phyloP scores from a whole-genome alignment of 805 yeast species.

The Suhomyces kilbournensis region DNA sequence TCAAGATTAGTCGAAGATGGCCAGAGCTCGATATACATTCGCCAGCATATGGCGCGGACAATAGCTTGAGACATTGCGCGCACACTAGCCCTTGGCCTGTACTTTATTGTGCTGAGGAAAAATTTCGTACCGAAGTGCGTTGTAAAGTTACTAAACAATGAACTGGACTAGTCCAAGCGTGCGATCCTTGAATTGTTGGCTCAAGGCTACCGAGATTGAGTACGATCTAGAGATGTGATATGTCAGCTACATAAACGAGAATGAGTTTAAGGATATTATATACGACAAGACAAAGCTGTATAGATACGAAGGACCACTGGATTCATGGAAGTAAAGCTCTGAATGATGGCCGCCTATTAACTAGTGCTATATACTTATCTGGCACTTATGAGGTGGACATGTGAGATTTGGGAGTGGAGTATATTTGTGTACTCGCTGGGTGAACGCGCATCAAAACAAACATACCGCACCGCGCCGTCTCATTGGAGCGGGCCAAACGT shows the following conservation, averaged over 20 bases:
- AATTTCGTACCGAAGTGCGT: neutral
- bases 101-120: neutral
- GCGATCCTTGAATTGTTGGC: neutral
- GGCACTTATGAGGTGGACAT: neutral
- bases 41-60: neutral
- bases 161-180: neutral
- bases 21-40: neutral
- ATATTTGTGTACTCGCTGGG: neutral
- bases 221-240: neutral
- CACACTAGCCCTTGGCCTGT: neutral
- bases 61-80: neutral
- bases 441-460: neutral
- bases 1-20: neutral
- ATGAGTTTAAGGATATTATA: neutral
- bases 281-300: neutral
- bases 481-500: slow-evolving; percentile 47
- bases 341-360: neutral
- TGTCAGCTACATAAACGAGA: neutral
- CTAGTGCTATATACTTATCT: neutral
- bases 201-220: neutral
- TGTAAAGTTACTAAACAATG: neutral
- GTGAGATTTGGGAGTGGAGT: neutral
- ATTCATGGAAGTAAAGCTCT: neutral
- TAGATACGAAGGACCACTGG: neutral
- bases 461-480: neutral